Conservation (phyloP, 257 asterid species). For the Prunella vulgaris region DNA sequence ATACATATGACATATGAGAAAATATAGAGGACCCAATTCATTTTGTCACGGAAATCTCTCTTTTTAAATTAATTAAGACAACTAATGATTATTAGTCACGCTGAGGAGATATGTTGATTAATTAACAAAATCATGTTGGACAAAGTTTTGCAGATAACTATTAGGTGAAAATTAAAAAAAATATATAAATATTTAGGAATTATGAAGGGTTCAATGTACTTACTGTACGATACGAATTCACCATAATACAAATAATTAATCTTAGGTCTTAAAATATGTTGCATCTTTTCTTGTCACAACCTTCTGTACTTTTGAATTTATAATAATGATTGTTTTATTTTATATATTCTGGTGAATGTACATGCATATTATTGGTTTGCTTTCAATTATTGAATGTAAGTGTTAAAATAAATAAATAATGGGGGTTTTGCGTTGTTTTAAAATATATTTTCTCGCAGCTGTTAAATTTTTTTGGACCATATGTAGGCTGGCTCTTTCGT, state of each 20-base stretch:
- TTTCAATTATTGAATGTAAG: conserved; percentile 39
- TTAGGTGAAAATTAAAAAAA: background rate
- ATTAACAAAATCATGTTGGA: background rate
- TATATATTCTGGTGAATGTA: conserved; percentile 11
- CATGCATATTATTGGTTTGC: conserved; percentile 23
- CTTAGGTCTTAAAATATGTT: conserved; percentile 5
- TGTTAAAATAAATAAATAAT: background rate
- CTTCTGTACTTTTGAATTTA: conserved; percentile 4
- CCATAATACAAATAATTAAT: background rate
- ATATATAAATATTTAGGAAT: background rate
- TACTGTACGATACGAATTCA: conserved; percentile 17
- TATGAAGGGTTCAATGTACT: conserved; percentile 33
- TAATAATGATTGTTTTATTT: background rate
- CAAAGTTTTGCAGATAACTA: background rate
- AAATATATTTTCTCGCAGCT: conserved; percentile 21
- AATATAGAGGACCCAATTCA: background rate
- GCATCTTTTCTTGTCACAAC: conserved; percentile 20
- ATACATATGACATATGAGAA: no score
- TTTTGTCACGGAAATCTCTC: background rate
- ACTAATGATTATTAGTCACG: background rate
- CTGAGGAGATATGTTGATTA: background rate
- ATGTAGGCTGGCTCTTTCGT: conserved; percentile 26
- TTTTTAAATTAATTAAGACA: background rate
- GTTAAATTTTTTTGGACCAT: conserved; percentile 35
- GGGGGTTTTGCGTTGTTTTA: conserved; percentile 19